phyloP scores from a whole-genome alignment of 306 rosid genomes.

The Rubus idaeus region DNA sequence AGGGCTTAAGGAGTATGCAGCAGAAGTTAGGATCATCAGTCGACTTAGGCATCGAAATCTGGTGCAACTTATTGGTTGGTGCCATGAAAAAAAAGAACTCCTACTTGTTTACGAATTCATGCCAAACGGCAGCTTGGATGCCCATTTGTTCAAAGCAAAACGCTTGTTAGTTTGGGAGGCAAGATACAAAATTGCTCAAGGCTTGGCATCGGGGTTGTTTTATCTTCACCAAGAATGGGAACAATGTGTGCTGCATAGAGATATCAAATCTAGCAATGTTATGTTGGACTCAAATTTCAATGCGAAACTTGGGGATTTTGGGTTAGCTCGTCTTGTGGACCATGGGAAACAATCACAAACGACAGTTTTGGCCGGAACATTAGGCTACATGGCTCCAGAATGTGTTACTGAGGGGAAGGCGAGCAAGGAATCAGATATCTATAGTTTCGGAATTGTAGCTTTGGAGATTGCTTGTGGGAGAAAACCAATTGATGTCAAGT shows the following conservation, averaged over 20 bases:
- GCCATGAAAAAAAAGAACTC: slow-evolving; percentile 29
- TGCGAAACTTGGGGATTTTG: slow-evolving; percentile 39
- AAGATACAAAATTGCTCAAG: slow-evolving; percentile 33
- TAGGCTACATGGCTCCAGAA: slow-evolving; percentile 45
- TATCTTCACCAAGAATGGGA: slow-evolving; percentile 38
- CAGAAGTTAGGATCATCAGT: slow-evolving; percentile 40
- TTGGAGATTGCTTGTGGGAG: slow-evolving; percentile 40
- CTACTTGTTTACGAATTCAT: slow-evolving; percentile 27
- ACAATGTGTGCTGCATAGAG: slow-evolving; percentile 37
- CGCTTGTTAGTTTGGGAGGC: slow-evolving; percentile 23
- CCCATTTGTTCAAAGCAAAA: slow-evolving; percentile 15
- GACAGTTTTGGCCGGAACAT: slow-evolving; percentile 19
- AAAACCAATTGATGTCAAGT: slow-evolving; percentile 4
- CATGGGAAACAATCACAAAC: slow-evolving; percentile 25
- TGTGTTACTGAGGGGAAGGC: slow-evolving; percentile 28
- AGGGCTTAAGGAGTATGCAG: slow-evolving; percentile 29
- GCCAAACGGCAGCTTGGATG: slow-evolving; percentile 35
- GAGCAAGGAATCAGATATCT: slow-evolving; percentile 32
- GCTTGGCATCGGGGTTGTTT: slow-evolving; percentile 26
- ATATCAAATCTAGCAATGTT: slow-evolving; percentile 40
- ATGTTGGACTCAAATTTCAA: slow-evolving; percentile 32
- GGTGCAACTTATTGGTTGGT: slow-evolving; percentile 42
- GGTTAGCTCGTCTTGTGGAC: slow-evolving; percentile 33
- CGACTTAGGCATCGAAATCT: slow-evolving; percentile 42
- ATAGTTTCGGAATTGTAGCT: slow-evolving; percentile 33